Evolutionary conservation across 1,284 basidiomycete species (phyloP).

Genomic region (Sanguinoderma infundibulare): DNA sequence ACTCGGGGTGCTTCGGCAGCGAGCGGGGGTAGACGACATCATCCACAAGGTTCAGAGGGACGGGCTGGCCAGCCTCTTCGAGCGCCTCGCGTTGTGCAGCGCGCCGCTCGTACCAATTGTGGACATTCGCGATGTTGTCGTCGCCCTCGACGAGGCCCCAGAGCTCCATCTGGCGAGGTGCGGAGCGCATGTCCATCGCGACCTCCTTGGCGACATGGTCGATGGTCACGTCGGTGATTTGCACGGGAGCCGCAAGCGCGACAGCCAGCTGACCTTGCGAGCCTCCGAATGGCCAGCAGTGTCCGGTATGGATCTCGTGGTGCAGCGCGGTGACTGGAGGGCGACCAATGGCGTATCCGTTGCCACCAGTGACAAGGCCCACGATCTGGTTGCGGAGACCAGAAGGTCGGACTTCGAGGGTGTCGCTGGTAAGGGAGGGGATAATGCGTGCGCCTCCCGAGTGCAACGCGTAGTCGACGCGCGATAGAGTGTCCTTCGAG

Average conservation of each 20-base stretch:
- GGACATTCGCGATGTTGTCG: conserved; percentile 69
- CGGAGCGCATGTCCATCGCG: conserved; percentile 78
- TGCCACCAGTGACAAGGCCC: conserved; percentile 60
- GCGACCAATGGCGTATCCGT: conserved; percentile 70
- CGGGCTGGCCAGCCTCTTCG: conserved; percentile 37
- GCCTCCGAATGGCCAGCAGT: conserved; percentile 94
- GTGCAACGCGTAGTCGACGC: conserved; percentile 86
- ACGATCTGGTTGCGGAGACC: conserved; percentile 48
- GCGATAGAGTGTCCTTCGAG: conserved; percentile 81
- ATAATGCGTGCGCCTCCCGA: conserved; percentile 84
- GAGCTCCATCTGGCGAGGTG: conserved; percentile 86
- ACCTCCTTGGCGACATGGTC: conserved; percentile 87
- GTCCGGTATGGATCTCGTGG: conserved; percentile 80
- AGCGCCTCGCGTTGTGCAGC: conserved; percentile 40
- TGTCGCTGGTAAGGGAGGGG: conserved; percentile 80
- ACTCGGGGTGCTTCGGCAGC: conserved; percentile 58
- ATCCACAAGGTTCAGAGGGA: conserved; percentile 35
- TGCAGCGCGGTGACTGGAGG: conserved; percentile 87
- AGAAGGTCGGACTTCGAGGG: conserved; percentile 66
- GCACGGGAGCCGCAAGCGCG: conserved; percentile 69
- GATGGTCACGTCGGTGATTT: conserved; percentile 81
- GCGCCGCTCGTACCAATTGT: conserved; percentile 46
- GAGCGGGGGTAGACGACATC: conserved; percentile 51
- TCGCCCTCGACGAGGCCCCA: conserved; percentile 86
- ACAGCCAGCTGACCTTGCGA: conserved; percentile 82